Base-by-base conservation (phyloP, 371 early-diverging fungal species). In the Syncephalastrum racemosum region DNA sequence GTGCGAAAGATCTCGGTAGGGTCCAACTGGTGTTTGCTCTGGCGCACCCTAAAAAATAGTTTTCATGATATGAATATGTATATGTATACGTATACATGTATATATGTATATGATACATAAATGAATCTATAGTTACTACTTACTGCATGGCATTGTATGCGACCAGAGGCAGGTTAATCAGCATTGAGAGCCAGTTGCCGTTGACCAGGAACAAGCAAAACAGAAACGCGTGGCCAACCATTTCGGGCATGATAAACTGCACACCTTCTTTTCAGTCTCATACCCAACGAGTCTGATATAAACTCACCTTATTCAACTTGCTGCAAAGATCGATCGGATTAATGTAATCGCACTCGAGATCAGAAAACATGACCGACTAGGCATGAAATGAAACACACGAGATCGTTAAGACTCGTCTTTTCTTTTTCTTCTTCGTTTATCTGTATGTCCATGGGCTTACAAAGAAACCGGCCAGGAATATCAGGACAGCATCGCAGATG, bases 291-390 rank as follows among this genome's bases (percentile, higher is more conserved):
- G 45, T 40, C 23, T 18, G 45, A 2, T 25, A 31, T 31, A 22
- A 36, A 16, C 25, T 46, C 81, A 92, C 94, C 82, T 88, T 90
- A 70, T 96, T 96, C 59, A 96, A 79, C 63, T 86, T 91, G 70
- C 88, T 90, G 77, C 94, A 94, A 49, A 95, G 83, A 69, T 96
- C 97, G 65, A 96, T 95, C 12, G 97, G 97, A 70, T 96, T 96
- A 73, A 96, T 93, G 76, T 95, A 96, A 67, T 96, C 97, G 80
- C 91, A 90, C 81, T 94, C 93, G 54, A 92, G 81, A 73, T 92
- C 93, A 15, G 92, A 90, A 62, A 92, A 90, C 89, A 89, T 88
- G 66, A 91, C 90, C 60, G 90, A 86, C 92, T 92, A 64, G 10
- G 16, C 52, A 43, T 52, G 18, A 57, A 43, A 50, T 27, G 39